phyloP scores from a whole-genome alignment of 1,284 basidiomycete species.

The Vanrija humicola region DNA sequence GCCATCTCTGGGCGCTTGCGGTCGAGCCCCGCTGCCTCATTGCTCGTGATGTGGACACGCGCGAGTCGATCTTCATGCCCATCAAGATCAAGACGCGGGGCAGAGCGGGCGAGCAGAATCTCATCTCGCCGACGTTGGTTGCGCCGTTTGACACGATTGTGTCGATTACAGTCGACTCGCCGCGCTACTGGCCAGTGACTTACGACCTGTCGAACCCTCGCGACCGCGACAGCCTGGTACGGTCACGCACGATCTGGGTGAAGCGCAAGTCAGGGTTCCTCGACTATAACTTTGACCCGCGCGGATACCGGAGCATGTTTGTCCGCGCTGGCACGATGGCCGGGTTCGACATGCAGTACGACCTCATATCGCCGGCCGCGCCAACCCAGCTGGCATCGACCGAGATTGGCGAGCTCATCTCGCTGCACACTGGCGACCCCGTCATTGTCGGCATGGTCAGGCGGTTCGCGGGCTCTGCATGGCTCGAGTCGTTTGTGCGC shows the following conservation, averaged over 20 bases:
- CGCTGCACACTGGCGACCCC: conserved; percentile 73
- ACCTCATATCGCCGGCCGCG: conserved; percentile 66
- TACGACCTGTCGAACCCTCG: conserved; percentile 66
- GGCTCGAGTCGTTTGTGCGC: conserved; percentile 64
- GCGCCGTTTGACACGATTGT: conserved; percentile 75
- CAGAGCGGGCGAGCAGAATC: conserved; percentile 52
- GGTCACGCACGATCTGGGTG: conserved; percentile 78
- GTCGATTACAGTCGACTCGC: conserved; percentile 80
- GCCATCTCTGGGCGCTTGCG: conserved; percentile 94
- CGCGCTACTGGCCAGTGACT: conserved; percentile 88
- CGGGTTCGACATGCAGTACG: conserved; percentile 67
- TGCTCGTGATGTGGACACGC: conserved; percentile 83
- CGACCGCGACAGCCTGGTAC: conserved; percentile 67
- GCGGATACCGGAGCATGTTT: conserved; percentile 82
- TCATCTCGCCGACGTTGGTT: conserved; percentile 87
- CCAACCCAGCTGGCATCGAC: conserved; percentile 60
- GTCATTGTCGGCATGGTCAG: conserved; percentile 71
- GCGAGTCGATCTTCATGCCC: conserved; percentile 83
- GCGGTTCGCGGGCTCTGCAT: conserved; percentile 58
- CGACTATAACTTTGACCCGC: conserved; percentile 86
- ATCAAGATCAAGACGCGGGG: conserved; percentile 77
- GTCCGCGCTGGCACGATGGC: conserved; percentile 71
- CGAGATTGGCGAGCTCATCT: conserved; percentile 74
- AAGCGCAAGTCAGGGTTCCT: conserved; percentile 89
- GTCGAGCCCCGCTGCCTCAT: conserved; percentile 89